Evolutionary conservation across 2,329 filamentous ascomycete genomes (phyloP), one percentile per base, ranked within the genome.

Genomic region (Paecilomyces niveus): DNA sequence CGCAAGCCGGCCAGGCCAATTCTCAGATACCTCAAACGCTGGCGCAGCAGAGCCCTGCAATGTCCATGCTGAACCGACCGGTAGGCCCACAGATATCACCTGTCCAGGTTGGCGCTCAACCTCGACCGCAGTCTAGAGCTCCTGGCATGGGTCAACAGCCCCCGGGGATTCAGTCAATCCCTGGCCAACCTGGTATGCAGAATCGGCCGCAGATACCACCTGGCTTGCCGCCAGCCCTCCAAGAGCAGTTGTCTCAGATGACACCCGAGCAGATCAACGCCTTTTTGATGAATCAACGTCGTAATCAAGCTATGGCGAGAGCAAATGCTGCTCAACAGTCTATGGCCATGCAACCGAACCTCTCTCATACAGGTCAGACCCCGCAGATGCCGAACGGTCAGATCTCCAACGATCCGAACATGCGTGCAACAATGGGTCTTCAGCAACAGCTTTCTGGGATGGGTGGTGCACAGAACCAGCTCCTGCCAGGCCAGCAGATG

Each of bases 41-140:
- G 63, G 55, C 73, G 57, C 73, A 79, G 60, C 77, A 71, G 61
- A 74, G 69, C 56, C 70, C 72, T 18, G 70, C 66, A 10, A 74
- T 77, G 70, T 64, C 74, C 11, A 76, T 76, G 72, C 62, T 78
- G 57, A 79, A 77, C 59, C 75, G 75, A 33, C 75, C 75, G 1
- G 72, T 77, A 62, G 68, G 71, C 3, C 68, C 71, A 13, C 74
- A 75, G 57, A 72, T 75, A 63, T 76, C 74, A 53, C 75, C 71
- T 6, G 65, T 65, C 39, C 72, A 73, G 55, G 62, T 68, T 10
- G 62, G 68, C 29, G 65, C 68, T 53, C 73, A 75, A 59, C 59
- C 64, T 54, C 68, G 72, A 54, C 68, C 72, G 58, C 70, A 69
- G 26, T 71, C 73, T n/a, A 65, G 68, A 54, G 63, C 71, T 50